Base-by-base conservation (phyloP, 2,329 filamentous ascomycete genomes). In the Geosmithia putterillii region DNA sequence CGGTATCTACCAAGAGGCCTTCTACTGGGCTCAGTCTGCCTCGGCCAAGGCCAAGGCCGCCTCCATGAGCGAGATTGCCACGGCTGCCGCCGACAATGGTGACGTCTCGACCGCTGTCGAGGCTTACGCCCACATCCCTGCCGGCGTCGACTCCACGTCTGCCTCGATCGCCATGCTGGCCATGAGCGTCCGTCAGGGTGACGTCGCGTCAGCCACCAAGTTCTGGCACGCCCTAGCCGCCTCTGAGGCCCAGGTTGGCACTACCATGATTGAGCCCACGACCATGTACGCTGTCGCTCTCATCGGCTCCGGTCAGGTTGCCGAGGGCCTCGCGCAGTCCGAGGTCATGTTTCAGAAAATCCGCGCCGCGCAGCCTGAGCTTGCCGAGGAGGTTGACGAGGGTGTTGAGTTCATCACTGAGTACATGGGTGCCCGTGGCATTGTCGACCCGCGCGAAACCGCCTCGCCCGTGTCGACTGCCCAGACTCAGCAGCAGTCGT, bases 211-310 rank as follows among this genome's bases (percentile, higher is more conserved):
- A 44, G 89, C 89, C 42, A 76, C 83, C 49, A 74, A 80, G 49
- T 90, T 87, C 65, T 95, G 90, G 88, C 74, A 78, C 43, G 70
- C 85, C 45, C 69, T 95, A 43, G 78, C 73, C 49, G 73, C 69
- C 35, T 72, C 79, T 2, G 73, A 79, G 46, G 70, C 77, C 54
- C 67, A 72, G 42, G 72, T 78, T 28, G 73, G 74, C 12, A 59
- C 72, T 43, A 69, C 79, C 25, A 82, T 94, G 60, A 83, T 95
- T 48, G 88, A 95, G 65, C 85, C 88, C 20, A 83, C 87, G 12
- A 78, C 86, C 45, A 95, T 95, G 87, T 95, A 90, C 55, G 79
- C 85, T 14, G 79, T 94, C 45, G 86, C 88, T 40, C 71, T 96
- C 60, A 83, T 96, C 57, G 84, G 86, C 43, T 86, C 85, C 48